phyloP scores from a whole-genome alignment of 495 filamentous ascomycete species.

The Hypoxylon fragiforme region DNA sequence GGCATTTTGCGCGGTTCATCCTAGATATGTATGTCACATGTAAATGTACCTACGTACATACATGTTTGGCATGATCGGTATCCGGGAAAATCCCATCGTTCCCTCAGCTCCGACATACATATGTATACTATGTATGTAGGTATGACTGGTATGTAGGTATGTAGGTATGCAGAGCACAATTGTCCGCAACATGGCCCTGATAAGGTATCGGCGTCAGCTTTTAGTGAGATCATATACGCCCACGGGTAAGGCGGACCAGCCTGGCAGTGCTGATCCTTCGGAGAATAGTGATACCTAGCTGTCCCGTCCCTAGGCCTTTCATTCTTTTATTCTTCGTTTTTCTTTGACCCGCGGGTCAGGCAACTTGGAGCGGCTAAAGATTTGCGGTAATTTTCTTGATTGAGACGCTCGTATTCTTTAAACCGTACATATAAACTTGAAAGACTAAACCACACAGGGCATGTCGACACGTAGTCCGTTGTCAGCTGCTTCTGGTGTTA shows the following conservation, averaged over 20 bases:
- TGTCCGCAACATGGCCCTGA: neutral
- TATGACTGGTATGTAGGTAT: neutral
- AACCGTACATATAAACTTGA: neutral
- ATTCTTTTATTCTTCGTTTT: neutral
- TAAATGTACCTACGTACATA: neutral
- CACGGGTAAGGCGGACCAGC: slow-evolving; percentile 22
- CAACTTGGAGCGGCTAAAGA: slow-evolving; percentile 11
- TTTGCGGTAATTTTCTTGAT: neutral
- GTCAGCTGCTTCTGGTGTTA: slow-evolving; percentile 18
- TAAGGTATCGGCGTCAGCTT: slow-evolving; percentile 7
- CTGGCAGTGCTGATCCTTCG: slow-evolving; percentile 28
- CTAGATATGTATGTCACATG: neutral
- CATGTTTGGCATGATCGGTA: neutral
- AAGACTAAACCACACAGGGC: neutral
- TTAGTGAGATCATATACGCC: slow-evolving; percentile 21
- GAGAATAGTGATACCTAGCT: neutral
- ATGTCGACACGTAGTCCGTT: neutral
- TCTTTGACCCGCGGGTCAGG: slow-evolving; percentile 1
- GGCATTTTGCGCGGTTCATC: slow-evolving; percentile 8
- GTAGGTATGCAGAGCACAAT: neutral
- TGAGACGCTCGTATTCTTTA: slow-evolving; percentile 5
- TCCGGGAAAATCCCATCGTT: neutral
- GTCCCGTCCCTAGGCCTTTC: neutral
- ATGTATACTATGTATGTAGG: neutral
- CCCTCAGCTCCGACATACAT: slow-evolving; percentile 4